Evolutionary conservation across 1,284 basidiomycete genomes (phyloP), one percentile per base, ranked within the genome.

Genomic region (Ganoderma meredithae): DNA sequence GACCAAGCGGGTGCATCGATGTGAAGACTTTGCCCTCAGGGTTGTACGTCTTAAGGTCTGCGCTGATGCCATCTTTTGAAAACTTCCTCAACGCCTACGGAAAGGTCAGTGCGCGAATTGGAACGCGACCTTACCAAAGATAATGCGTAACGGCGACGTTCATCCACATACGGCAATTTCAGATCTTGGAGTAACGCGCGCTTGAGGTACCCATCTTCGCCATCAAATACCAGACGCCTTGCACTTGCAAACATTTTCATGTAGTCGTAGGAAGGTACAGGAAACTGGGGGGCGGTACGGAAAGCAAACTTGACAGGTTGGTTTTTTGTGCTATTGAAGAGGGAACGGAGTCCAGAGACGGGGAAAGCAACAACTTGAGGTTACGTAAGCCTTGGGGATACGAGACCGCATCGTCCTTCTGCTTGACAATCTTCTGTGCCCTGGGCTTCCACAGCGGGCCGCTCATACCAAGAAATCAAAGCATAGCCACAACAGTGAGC

Each of bases 271-370:
- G 65, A 69, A 72, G 65, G 64, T 74, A 76, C 72, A 74, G 53
- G 61, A 74, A 62, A 74, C 71, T 73, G 67, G 65, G 39, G 68
- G 73, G 69, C 70, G 73, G 67, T 73, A 76, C 68, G 70, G 58
- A 73, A 78, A 83, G 73, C 73, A 79, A 81, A 84, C 82, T 83
- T 83, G 82, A 80, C 73, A 83, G 78, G 83, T 83, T 81, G 76
- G 60, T 77, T 79, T 81, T 81, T 79, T 81, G 79, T 81, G 79
- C 78, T 79, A 79, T 79, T 79, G 76, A 73, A 67, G 66, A 73
- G 60, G 62, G 68, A 72, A 76, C 67, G 73, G 69, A 77, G 73
- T 77, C 75, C 73, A 40, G 68, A 74, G 74, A 75, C 68, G 74
- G 69, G 69, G 69, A 76, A 74, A 73, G 65, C 72, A 76, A 76